Base-by-base conservation (phyloP, 1,139 yeast species). In the Ogataea hybrid region DNA sequence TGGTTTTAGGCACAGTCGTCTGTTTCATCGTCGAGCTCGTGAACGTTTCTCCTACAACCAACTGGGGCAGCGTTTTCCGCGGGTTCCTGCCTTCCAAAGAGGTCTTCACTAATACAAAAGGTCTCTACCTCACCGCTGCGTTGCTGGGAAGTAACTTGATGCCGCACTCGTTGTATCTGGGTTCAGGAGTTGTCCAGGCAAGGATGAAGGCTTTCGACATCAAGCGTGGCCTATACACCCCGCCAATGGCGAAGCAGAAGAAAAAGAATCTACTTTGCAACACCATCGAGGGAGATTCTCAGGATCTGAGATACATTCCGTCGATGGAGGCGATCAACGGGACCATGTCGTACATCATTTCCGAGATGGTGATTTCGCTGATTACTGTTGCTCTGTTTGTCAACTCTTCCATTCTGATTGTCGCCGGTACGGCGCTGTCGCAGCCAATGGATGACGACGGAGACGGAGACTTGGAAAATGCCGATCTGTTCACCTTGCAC, bases 131-230 rank as follows among this genome's bases (percentile, higher is more conserved):
- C 32, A 81, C 96, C 39, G 80, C 95, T 53, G 97, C 97, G 17
- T 85, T 92, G 42, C 70, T 92, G 42, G 98, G 98, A 16, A 97
- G 97, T 22, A 94, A 97, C 1, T 95, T 92, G 23, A 92, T 92
- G 98, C 98, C 98, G 3, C 98, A 92, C 62, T 84, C 95, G 1
- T 69, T 92, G 34, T 92, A 86, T 59, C 69, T 92, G 43, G 98
- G 98, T 1, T 85, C 95, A 0, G 96, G 97, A 1, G 73, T 92
- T 44, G 97, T 92, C 8, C 96, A 90, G 61, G 84, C 97, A 2
- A 75, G 98, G 47, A 70, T 92, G 48, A 74, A 80, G 51, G 96
- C 89, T 34, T 90, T 73, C 57, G 98, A 92, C 62, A 63, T 77
- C 12, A 76, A 79, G 55, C 70, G 79, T 51, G 90, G 89, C 14